Conservation (phyloP, 2,329 filamentous ascomycete species). For the Juglanconis oblonga region DNA sequence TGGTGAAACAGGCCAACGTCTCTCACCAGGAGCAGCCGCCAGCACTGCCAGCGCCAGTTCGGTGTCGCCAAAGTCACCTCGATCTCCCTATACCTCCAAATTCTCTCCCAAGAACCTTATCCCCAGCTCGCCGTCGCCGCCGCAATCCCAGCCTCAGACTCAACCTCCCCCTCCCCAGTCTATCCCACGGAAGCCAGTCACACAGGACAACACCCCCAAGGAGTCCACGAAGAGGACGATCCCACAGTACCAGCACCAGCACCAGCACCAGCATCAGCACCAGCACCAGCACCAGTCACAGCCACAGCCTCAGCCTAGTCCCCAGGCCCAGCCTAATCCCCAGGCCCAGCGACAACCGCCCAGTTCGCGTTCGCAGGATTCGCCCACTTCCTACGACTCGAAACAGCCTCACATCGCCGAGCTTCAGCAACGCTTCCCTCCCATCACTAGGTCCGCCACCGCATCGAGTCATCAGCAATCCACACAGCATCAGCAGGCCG, state of each 20-base stretch:
- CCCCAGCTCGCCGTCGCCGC: conserved; percentile 7
- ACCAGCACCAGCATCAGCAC: neutral
- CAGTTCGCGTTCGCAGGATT: conserved; percentile 3
- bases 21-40: conserved; percentile 24
- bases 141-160: neutral
- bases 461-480: conserved; percentile 13
- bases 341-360: conserved; percentile 1
- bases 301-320: neutral
- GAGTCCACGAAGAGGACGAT: conserved; percentile 19
- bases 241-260: conserved; percentile 1
- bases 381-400: conserved; percentile 1
- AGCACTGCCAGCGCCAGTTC: conserved; percentile 29
- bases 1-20: conserved; percentile 23
- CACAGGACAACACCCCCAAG: conserved; percentile 1
- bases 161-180: neutral
- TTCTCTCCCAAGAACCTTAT: conserved; percentile 35
- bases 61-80: conserved; percentile 42
- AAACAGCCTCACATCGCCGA: conserved; percentile 30
- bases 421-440: conserved; percentile 28
- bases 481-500: conserved; percentile 27
- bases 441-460: conserved; percentile 27
- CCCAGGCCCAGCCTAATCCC: neutral
- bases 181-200: neutral
- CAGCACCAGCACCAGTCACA: neutral
- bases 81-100: conserved; percentile 45